Percentiles rank a stretch among this genome's conserved stretches.
phyloP scores from a whole-genome alignment of 2,329 filamentous ascomycete genomes.

The Neofusicoccum parvum region DNA sequence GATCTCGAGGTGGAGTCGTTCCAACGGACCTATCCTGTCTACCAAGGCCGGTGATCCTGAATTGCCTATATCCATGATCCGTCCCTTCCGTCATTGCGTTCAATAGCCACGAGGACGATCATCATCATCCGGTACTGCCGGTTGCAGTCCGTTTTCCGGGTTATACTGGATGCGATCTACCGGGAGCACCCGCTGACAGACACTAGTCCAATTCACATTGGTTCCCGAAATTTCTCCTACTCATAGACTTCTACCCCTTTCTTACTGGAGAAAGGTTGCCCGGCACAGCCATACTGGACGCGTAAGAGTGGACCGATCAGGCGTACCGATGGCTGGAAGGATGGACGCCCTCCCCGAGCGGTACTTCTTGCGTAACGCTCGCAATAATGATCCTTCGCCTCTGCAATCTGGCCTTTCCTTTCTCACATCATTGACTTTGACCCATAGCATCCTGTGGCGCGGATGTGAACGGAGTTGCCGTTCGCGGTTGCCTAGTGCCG shows the following conservation, averaged over 20 bases:
- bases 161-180: background rate
- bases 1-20: no score
- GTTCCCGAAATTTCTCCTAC: background rate
- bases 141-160: constrained; percentile 4
- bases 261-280: background rate
- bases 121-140: background rate
- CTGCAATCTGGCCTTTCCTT: background rate
- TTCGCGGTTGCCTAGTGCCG: constrained; percentile 10
- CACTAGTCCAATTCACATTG: background rate
- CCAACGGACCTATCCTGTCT: no score
- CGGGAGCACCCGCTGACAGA: constrained; percentile 15
- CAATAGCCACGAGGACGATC: background rate
- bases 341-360: background rate
- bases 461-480: background rate
- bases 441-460: background rate
- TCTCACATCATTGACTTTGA: background rate
- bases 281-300: background rate
- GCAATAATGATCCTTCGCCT: background rate
- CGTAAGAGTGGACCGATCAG: background rate
- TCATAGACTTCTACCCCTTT: background rate
- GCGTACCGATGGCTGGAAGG: background rate
- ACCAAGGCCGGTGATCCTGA: no score
- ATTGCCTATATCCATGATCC: background rate
- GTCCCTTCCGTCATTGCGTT: background rate
- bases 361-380: background rate